These are phyloP conservation scores for Lyophyllum shimeji DNA, from an alignment of 768 basidiomycete species.

Conservation along the genomic window DNA sequence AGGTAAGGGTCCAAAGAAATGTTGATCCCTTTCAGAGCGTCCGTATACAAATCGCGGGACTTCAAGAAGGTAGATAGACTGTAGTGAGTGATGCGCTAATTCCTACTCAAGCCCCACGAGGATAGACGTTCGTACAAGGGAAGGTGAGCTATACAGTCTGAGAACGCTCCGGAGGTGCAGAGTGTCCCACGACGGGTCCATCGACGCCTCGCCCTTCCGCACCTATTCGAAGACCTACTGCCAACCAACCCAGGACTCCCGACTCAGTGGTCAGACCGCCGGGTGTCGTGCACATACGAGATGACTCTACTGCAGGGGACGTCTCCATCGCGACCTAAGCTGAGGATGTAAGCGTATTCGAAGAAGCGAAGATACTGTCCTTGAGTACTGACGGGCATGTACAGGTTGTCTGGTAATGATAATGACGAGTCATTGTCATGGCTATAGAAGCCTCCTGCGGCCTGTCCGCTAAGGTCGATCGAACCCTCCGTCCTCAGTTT, in stretches of 20 bases:
- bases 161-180: not conserved
- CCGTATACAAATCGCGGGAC: too few relatives aligned
- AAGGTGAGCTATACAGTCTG: not conserved
- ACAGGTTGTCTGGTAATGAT: slow-evolving; percentile 13
- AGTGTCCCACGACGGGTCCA: too few relatives aligned
- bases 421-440: slow-evolving; percentile 5
- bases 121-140: too few relatives aligned
- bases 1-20: too few relatives aligned
- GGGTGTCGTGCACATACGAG: slow-evolving; percentile 16
- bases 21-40: too few relatives aligned
- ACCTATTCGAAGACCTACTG: not conserved
- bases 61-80: too few relatives aligned
- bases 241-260: not conserved
- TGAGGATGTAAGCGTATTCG: not conserved
- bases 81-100: too few relatives aligned
- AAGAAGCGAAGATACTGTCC: not conserved
- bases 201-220: not conserved
- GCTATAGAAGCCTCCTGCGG: not conserved
- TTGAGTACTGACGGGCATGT: slow-evolving; percentile 14
- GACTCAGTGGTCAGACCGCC: slow-evolving; percentile 11
- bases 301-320: slow-evolving; percentile 24
- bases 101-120: too few relatives aligned
- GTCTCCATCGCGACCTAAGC: slow-evolving; percentile 9
- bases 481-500: not conserved
- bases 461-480: not conserved